Base-by-base conservation (phyloP, 805 yeast genomes). In the Millerago galiae region DNA sequence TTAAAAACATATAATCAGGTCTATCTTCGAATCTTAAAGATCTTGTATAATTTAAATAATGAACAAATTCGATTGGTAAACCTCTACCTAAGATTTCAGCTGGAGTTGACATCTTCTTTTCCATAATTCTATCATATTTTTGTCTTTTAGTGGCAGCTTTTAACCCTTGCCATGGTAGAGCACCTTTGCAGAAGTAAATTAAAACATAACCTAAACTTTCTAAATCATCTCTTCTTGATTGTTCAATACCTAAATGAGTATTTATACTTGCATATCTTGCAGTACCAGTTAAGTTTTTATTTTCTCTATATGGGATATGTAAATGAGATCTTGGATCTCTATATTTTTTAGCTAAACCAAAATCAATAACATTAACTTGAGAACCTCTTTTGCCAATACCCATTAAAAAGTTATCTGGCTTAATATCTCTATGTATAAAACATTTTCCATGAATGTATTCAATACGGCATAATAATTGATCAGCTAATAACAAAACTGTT, bases 121-220 rank as follows among this genome's bases (percentile, higher is more conserved):
- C 97, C 81, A 91, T 81, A 55, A 91, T 93, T 48, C 96, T 77
- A 67, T 91, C 97, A 66, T 91, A 91, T 67, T 93, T 91, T 65
- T 91, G 97, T 68, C 95, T 86, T 69, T 91, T 91, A 13, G 96
- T 88, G 21, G 91, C 93, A 32, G 98, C 99, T 66, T 89, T 89
- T 58, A 91, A 75, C 4, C 99, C 99, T 67, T 91, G 99, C 99
- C 99, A 91, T 42, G 99, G 99, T 56, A 91, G 77, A 14, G 95
- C 84, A 35, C 99, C 98, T 45, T 95, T 79, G 65, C 95, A 84
- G 62, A 91, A 93, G 67, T 91, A 91, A 54, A 91, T 86, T 55
- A 93, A 73, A 41, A 91, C 97, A 61, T 91, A 91, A 39, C 96
- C 98, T 58, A 91, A 75, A 48, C 93, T 82, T 68, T 93, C 99